These are phyloP conservation scores for Daldinia bambusicola DNA, from an alignment of 495 filamentous ascomycete species.

Conservation along the genomic window DNA sequence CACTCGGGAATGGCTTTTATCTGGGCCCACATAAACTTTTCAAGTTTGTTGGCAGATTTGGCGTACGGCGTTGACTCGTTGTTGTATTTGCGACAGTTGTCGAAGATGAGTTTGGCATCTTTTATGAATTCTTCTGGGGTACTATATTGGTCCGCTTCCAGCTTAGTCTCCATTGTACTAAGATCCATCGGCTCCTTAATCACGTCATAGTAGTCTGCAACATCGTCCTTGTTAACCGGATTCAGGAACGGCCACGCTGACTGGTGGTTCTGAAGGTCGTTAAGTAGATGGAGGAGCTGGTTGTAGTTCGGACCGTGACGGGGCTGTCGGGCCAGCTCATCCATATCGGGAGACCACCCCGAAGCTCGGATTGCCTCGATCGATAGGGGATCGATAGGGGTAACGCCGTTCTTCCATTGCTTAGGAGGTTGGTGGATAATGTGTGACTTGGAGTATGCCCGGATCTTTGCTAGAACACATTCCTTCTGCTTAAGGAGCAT, in stretches of 20 bases:
- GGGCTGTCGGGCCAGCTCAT: conserved; percentile 94
- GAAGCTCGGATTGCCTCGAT: conserved; percentile 87
- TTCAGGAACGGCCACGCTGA: conserved; percentile 94
- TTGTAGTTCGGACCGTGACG: conserved; percentile 97
- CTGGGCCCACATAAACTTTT: conserved; percentile 97
- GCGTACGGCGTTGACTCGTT: conserved; percentile 95
- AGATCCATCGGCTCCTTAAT: conserved; percentile 99
- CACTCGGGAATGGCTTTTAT: conserved; percentile 95
- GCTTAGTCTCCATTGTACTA: conserved; percentile 93
- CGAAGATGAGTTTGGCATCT: conserved; percentile 90
- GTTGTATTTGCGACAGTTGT: conserved; percentile 96
- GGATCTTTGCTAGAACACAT: conserved; percentile 91
- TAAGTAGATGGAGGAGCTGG: conserved; percentile 89
- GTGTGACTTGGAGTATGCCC: conserved; percentile 88
- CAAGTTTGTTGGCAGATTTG: conserved; percentile 93
- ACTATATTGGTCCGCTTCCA: conserved; percentile 91
- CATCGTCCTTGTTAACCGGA: conserved; percentile 94
- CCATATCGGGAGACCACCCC: conserved; percentile 97
- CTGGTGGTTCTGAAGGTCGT: conserved; percentile 92
- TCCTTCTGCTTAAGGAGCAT: conserved; percentile 99
- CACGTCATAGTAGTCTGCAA: conserved; percentile 96
- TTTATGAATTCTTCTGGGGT: conserved; percentile 93
- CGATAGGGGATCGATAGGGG: conserved; percentile 80
- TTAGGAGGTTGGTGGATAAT: conserved; percentile 85
- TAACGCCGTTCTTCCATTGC: conserved; percentile 78